Conservation (phyloP, 345 rosid species). For the Populus euphratica region DNA sequence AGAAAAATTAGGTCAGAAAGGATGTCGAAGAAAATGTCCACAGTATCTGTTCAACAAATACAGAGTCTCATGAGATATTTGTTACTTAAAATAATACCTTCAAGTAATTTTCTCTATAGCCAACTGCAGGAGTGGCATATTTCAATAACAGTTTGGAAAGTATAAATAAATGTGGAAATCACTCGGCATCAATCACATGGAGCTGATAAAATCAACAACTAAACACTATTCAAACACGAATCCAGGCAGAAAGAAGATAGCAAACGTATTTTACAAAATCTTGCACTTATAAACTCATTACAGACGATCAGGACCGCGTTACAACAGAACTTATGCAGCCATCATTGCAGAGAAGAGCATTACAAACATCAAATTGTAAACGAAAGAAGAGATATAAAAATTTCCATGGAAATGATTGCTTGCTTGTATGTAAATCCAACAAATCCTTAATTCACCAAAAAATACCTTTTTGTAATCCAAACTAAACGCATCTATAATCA, state of each 20-base stretch:
- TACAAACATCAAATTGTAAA: background rate
- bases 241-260: background rate
- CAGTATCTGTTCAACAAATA: background rate
- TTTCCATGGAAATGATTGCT: background rate
- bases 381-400: background rate
- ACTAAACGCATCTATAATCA: background rate
- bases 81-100: background rate
- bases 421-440: no score
- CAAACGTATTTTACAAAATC: background rate
- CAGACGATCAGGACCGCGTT: background rate
- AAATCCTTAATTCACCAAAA: background rate
- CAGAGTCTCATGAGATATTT: background rate
- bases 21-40: background rate
- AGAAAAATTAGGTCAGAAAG: no score
- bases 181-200: no score
- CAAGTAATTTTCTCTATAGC: background rate
- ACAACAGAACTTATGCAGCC: background rate
- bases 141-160: no score
- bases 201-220: background rate
- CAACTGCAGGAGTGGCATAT: background rate
- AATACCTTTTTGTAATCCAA: background rate
- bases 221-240: background rate
- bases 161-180: background rate
- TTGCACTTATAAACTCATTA: background rate
- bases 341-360: background rate